Conservation (phyloP, 2,329 filamentous ascomycete genomes). For the Colletotrichum musicola region DNA sequence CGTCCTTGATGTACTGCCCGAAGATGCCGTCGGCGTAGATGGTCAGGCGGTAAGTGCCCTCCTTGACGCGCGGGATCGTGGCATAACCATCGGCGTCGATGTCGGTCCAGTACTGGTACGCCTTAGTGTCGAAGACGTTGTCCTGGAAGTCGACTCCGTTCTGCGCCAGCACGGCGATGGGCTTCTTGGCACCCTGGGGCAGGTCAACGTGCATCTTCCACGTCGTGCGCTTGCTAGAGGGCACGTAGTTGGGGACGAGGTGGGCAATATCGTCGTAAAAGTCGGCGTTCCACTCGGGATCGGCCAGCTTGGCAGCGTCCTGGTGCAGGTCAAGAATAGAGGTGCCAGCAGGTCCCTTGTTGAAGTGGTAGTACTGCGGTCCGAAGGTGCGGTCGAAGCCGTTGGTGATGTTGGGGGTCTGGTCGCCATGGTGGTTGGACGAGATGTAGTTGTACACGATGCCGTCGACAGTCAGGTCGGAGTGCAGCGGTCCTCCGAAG, state of each 20-base stretch:
- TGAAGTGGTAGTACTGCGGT: conserved; percentile 72
- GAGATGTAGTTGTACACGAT: conserved; percentile 73
- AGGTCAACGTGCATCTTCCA: conserved; percentile 65
- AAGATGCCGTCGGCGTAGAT: conserved; percentile 74
- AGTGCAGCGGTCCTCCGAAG: conserved; percentile 69
- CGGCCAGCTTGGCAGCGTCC: conserved; percentile 66
- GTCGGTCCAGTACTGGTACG: conserved; percentile 70
- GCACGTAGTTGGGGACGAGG: conserved; percentile 70
- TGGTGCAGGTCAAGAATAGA: conserved; percentile 61
- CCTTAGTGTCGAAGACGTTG: conserved; percentile 61
- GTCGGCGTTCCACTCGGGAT: conserved; percentile 66
- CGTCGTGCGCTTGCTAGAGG: conserved; percentile 62
- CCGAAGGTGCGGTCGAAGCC: conserved; percentile 74
- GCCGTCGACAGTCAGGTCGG: conserved; percentile 70
- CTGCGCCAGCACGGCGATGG: conserved; percentile 64
- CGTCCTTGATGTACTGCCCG: conserved; percentile 69
- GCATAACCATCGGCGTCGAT: conserved; percentile 59
- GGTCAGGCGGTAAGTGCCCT: conserved; percentile 71
- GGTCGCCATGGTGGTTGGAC: conserved; percentile 71
- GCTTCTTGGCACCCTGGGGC: conserved; percentile 62
- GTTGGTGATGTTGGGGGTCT: conserved; percentile 70
- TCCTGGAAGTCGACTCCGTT: conserved; percentile 68
- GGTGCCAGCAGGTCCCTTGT: conserved; percentile 61
- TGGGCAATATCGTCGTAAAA: conserved; percentile 75
- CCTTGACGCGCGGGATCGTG: conserved; percentile 63